Percentiles rank a stretch among this genome's conserved stretches.
phyloP scores from a whole-genome alignment of 805 yeast species.

The Jamesozyma hellenica region DNA sequence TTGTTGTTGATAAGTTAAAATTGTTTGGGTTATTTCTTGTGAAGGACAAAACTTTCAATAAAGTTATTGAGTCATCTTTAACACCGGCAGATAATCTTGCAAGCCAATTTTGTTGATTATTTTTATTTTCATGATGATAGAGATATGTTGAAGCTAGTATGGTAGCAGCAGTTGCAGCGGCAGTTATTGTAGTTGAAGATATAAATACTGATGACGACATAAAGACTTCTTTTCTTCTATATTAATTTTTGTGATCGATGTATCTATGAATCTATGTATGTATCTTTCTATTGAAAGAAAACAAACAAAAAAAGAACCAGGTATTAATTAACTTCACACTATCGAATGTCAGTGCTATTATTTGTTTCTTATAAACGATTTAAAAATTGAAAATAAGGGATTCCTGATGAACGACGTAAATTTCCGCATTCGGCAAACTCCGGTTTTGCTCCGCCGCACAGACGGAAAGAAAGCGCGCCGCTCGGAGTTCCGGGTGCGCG shows the following conservation, averaged over 20 bases:
- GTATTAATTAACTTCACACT: no score
- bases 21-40: neutral
- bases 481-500: no score
- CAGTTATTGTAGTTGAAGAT: neutral
- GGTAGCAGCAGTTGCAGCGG: neutral
- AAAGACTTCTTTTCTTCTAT: neutral
- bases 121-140: neutral
- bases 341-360: no score
- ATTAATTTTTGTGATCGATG: neutral
- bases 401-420: no score
- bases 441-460: no score
- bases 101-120: neutral
- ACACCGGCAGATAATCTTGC: conserved; percentile 8
- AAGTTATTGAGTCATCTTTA: conserved; percentile 8
- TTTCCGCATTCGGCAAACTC: no score
- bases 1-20: neutral
- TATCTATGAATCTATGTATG: neutral
- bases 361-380: no score
- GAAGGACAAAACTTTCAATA: neutral
- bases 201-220: neutral
- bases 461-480: no score
- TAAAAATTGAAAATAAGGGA: no score
- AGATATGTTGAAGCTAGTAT: neutral
- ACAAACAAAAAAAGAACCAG: neutral
- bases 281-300: neutral